phyloP scores from a whole-genome alignment of 176 grass and related monocot species.

The Melocanna baccifera region DNA sequence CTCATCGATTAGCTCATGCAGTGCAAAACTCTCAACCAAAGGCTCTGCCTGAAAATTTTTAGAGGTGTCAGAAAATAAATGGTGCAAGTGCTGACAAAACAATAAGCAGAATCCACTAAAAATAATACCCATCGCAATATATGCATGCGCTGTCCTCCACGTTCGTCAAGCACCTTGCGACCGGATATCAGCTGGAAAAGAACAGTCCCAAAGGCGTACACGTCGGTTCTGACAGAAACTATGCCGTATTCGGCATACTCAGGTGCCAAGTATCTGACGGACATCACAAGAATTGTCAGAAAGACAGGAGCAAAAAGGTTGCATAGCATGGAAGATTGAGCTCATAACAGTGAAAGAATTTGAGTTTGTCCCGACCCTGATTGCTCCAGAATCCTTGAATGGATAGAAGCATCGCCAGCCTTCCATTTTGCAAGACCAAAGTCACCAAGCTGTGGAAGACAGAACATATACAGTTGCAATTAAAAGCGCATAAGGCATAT shows the following conservation, averaged over 20 bases:
- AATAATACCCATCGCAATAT: constrained; percentile 63
- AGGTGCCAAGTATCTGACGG: constrained; percentile 52
- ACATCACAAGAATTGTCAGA: constrained; percentile 26
- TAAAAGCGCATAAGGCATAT: not conserved
- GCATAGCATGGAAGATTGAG: not conserved
- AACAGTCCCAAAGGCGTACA: constrained; percentile 73
- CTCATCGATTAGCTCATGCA: constrained; percentile 63
- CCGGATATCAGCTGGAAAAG: constrained; percentile 87
- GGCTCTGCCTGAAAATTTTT: constrained; percentile 49
- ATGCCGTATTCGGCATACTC: constrained; percentile 66
- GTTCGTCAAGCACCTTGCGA: constrained; percentile 44
- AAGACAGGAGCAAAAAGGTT: not conserved
- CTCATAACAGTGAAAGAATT: not conserved
- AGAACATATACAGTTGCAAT: constrained; percentile 2
- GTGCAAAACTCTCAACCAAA: constrained; percentile 58
- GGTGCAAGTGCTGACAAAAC: not conserved
- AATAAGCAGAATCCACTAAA: constrained; percentile 5
- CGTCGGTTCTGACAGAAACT: constrained; percentile 72
- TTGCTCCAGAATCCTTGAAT: constrained; percentile 60
- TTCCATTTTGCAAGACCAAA: constrained; percentile 86
- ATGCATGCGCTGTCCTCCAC: constrained; percentile 43
- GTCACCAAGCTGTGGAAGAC: constrained; percentile 53
- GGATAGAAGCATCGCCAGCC: constrained; percentile 38
- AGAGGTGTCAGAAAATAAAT: not conserved
- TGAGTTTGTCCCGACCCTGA: constrained; percentile 41